Evolutionary conservation across 2,329 filamentous ascomycete species (phyloP), one percentile per base, ranked within the genome.

Genomic region (Microascus cirrosus): DNA sequence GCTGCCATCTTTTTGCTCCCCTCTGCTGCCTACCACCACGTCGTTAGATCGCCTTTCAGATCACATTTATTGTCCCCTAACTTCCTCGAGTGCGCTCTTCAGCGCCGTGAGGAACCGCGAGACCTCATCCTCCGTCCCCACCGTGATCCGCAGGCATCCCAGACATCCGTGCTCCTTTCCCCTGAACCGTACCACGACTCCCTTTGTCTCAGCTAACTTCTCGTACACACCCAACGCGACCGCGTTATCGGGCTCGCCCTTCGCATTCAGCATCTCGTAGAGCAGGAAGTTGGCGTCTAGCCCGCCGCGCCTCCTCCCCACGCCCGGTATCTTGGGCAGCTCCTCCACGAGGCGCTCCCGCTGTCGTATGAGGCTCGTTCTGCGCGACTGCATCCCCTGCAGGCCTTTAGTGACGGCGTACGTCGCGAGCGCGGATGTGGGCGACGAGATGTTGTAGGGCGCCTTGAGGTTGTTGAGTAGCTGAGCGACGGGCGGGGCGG

Each of bases 381-480:
- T 79, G 71, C 95, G 87, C 34, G 65, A 71, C 45, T 77, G 76
- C 92, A 96, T 96, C 15, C 86, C 78, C 0, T 77, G 73, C 52
- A 97, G 71, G 32, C 92, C 92, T 20, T 77, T 71, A 0, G 81
- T 78, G 45, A 97, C 75, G 3, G 90, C 92, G 24, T 86, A 82
- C 42, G 78, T 81, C 1, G 92, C 94, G 20, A 99, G 78, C 39
- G 86, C 84, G 65, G 86, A 91, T 1, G 93, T 96, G 0, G 90
- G 90, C 65, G 86, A 93, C 3, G 90, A 87, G 65, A 99, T 86
- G 73, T 96, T 97, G 76, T 99, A 99, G 0, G 94, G 94, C 0
- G 94, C 93, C 74, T 97, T 97, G 66, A 99, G 79, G 68, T 81
- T 91, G 74, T 99, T 99, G 58, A 99, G 79, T 13, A 99, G 77